Evolutionary conservation across 75 land plant species (phyloP).

Genomic region (Sequoiadendron giganteum): DNA sequence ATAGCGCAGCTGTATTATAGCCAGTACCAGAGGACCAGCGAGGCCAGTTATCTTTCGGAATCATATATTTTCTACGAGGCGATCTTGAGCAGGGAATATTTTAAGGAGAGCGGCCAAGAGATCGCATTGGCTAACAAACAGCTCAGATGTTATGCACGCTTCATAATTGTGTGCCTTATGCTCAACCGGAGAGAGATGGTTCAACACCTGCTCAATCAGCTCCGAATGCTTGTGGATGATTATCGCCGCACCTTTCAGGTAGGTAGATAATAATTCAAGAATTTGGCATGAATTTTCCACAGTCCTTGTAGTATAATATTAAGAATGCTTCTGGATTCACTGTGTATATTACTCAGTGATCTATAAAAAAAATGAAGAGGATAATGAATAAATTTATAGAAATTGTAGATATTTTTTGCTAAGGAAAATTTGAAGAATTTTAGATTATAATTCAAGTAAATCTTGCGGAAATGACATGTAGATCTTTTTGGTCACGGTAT

Average conservation of each 20-base stretch:
- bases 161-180: constrained; percentile 79
- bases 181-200: constrained; percentile 81
- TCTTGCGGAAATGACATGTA: not conserved
- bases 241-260: constrained; percentile 78
- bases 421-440: not conserved
- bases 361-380: too few species aligned
- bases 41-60: constrained; percentile 70
- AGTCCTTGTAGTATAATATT: too few species aligned
- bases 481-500: not conserved
- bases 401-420: not conserved
- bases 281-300: too few species aligned
- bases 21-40: constrained; percentile 82
- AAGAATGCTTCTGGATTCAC: too few species aligned
- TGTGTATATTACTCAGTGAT: too few species aligned
- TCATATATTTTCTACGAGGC: constrained; percentile 95
- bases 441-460: not conserved
- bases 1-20: constrained; percentile 94
- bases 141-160: constrained; percentile 78
- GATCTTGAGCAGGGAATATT: constrained; percentile 85
- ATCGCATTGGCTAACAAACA: constrained; percentile 71
- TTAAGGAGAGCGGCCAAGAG: constrained; percentile 76
- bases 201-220: constrained; percentile 54
- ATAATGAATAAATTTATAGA: too few species aligned
- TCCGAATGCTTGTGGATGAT: constrained; percentile 70
- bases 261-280: not conserved